Conservation (phyloP, 2,329 filamentous ascomycete species). For the Alternaria incomplexa region DNA sequence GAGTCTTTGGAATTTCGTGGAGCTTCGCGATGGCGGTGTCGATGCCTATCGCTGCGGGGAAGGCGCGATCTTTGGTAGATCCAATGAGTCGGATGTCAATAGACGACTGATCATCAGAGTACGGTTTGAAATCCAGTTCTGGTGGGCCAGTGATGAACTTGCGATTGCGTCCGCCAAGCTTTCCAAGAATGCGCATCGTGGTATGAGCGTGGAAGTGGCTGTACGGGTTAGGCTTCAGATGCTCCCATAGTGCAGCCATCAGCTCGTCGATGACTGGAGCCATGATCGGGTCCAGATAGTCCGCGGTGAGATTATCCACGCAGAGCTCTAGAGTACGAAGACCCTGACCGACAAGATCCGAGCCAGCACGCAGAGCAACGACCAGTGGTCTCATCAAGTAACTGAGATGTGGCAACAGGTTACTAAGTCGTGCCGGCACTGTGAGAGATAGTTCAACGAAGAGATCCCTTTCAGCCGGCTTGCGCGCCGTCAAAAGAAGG, state of each 20-base stretch:
- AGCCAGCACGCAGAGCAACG: conserved; percentile 89
- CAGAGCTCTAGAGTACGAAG: conserved; percentile 93
- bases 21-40: conserved; percentile 89
- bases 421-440: conserved; percentile 91
- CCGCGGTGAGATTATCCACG: conserved; percentile 96
- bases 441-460: conserved; percentile 98
- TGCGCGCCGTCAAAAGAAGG: conserved; percentile 85
- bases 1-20: conserved; percentile 74
- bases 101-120: conserved; percentile 84
- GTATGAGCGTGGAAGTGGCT: conserved; percentile 98
- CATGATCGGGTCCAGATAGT: conserved; percentile 99
- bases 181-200: conserved; percentile 95
- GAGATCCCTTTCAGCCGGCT: conserved; percentile 87
- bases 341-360: conserved; percentile 92
- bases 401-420: conserved; percentile 91
- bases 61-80: conserved; percentile 85
- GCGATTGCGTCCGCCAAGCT: conserved; percentile 91
- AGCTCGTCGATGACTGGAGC: conserved; percentile 97
- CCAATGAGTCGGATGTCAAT: conserved; percentile 90
- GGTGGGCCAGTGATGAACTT: conserved; percentile 94
- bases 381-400: conserved; percentile 97
- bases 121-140: conserved; percentile 81
- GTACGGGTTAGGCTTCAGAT: conserved; percentile 90
- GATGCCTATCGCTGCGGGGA: conserved; percentile 84
- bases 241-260: conserved; percentile 97